Evolutionary conservation across 768 basidiomycete genomes (phyloP), one percentile per base, ranked within the genome.

Genomic region (Suillus plorans): DNA sequence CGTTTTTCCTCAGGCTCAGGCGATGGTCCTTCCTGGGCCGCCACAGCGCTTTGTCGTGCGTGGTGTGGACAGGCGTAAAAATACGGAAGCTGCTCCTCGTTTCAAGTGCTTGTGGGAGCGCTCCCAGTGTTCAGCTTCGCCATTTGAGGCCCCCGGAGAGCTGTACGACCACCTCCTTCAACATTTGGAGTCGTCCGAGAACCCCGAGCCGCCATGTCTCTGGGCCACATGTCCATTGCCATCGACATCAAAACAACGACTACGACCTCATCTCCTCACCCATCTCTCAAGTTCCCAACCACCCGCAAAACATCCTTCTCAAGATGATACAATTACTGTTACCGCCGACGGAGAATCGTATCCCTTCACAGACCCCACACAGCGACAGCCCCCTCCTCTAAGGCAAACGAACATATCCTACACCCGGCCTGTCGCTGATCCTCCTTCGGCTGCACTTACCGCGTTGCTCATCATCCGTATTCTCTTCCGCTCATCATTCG

Each of bases 41-140:
- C 82, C 85, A 5, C 89, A 89, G 68, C 83, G 86, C 61, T 99
- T 97, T 71, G 84, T 99, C 45, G 94, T 99, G 57, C 89, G 89
- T 44, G 95, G 95, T 7, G 90, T 98, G 50, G 86, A 89, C 64
- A 78, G 90, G 61, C 81, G 86, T 63, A 88, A 87, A 75, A 86
- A 88, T 63, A 70, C 82, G 0, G 74, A 84, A 65, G 80, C 79
- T 14, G 82, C 80, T 47, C 87, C 91, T 55, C 83, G 83, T 58
- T 92, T 89, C 77, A 86, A 86, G 69, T 96, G 95, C 73, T 84
- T 82, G 36, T 97, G 94, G 95, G 79, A 89, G 68, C 83, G 81
- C 61, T 86, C 81, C 4, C 81, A 84, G 68, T 93, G 89, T 70
- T 45, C 74, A 64, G 78, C 76, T 1, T 73, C 76, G 7, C 78